These are phyloP conservation scores for Candida germanica DNA, from an alignment of 805 yeast species.

Conservation along the genomic window DNA sequence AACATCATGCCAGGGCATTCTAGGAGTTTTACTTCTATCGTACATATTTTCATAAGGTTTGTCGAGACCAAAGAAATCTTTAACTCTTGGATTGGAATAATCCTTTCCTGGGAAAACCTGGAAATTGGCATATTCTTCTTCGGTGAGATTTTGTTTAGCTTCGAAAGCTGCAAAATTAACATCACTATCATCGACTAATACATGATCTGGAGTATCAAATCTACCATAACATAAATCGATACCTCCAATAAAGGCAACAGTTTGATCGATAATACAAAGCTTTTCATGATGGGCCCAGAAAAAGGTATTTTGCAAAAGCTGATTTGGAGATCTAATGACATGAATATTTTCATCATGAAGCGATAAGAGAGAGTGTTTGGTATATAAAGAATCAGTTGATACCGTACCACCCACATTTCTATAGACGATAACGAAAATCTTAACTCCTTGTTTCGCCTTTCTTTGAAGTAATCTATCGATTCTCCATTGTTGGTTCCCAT, in stretches of 20 bases:
- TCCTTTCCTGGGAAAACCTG: constrained; percentile 95
- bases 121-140: constrained; percentile 44
- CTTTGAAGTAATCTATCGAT: constrained; percentile 82
- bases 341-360: constrained; percentile 79
- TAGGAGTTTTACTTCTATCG: constrained; percentile 72
- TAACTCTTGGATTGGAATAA: constrained; percentile 91
- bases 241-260: constrained; percentile 91
- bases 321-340: constrained; percentile 93
- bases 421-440: constrained; percentile 85
- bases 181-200: constrained; percentile 67
- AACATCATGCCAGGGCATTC: constrained; percentile 99
- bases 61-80: constrained; percentile 78
- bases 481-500: constrained; percentile 93
- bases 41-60: constrained; percentile 91
- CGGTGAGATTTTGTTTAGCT: constrained; percentile 25
- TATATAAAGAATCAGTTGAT: constrained; percentile 89
- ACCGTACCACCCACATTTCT: constrained; percentile 93
- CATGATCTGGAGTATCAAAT: constrained; percentile 96
- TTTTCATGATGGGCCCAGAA: constrained; percentile 99
- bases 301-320: constrained; percentile 83
- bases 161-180: constrained; percentile 31
- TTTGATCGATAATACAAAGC: constrained; percentile 78
- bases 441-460: constrained; percentile 93
- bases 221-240: constrained; percentile 94
- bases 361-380: constrained; percentile 87